Conservation (phyloP, 331 rosid genomes). For the Prunus yedoensis region DNA sequence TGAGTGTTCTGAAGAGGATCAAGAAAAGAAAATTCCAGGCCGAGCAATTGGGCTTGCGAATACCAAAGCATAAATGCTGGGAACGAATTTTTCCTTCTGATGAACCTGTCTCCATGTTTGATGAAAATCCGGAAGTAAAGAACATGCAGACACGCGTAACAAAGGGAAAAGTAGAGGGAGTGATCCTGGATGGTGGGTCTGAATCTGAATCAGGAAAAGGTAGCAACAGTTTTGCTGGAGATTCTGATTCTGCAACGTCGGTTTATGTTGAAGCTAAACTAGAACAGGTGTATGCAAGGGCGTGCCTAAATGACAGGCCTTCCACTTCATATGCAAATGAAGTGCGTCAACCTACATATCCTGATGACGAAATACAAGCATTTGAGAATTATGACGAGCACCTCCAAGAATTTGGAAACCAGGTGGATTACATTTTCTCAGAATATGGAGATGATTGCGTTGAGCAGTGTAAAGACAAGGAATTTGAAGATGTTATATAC, state of each 20-base stretch:
- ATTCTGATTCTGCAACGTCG: slow-evolving; percentile 46
- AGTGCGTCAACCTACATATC: slow-evolving; percentile 12
- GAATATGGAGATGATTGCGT: slow-evolving; percentile 35
- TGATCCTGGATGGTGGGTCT: slow-evolving; percentile 20
- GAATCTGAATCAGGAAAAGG: slow-evolving; percentile 53
- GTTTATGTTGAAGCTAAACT: slow-evolving; percentile 39
- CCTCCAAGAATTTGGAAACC: slow-evolving; percentile 36
- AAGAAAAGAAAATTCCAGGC: slow-evolving; percentile 73
- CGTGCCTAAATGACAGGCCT: slow-evolving; percentile 28
- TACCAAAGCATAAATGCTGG: slow-evolving; percentile 60
- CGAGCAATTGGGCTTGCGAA: slow-evolving; percentile 61
- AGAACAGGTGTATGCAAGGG: slow-evolving; percentile 32
- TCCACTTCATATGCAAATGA: slow-evolving; percentile 20
- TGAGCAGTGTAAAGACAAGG: slow-evolving; percentile 46
- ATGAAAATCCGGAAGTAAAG: slow-evolving; percentile 32
- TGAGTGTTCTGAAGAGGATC: slow-evolving; percentile 12
- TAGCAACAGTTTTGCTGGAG: slow-evolving; percentile 60
- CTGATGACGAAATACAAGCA: slow-evolving; percentile 26
- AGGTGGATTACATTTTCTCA: slow-evolving; percentile 32
- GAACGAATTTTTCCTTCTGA: slow-evolving; percentile 33
- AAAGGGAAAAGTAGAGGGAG: slow-evolving; percentile 17
- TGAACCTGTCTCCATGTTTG: slow-evolving; percentile 22
- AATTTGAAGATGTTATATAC: slow-evolving; percentile 48
- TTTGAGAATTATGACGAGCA: slow-evolving; percentile 44
- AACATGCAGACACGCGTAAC: slow-evolving; percentile 3